These are phyloP conservation scores for Calonectria hawksworthii DNA, from an alignment of 2,329 filamentous ascomycete genomes.

Conservation along the genomic window DNA sequence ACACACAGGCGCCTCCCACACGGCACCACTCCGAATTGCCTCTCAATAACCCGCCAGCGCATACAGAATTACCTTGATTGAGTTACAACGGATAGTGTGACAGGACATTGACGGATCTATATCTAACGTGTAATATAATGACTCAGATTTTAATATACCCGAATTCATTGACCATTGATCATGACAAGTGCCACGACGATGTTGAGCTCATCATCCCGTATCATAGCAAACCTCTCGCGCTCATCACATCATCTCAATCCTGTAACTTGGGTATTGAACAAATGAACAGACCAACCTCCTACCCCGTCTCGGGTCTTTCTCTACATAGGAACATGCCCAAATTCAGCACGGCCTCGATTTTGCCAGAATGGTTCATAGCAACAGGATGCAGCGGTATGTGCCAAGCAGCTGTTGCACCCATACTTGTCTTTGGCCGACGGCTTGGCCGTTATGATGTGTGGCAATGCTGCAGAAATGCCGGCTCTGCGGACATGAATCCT, in stretches of 20 bases:
- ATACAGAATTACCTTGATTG: neutral
- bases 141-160: neutral
- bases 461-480: no score
- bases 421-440: no score
- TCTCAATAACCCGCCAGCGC: neutral
- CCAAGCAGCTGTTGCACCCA: no score
- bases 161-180: neutral
- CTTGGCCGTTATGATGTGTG: no score
- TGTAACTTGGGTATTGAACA: neutral
- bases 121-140: neutral
- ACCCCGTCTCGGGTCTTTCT: no score
- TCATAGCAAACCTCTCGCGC: neutral
- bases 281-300: neutral
- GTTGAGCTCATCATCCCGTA: no score
- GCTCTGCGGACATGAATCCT: no score
- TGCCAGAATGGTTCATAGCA: no score
- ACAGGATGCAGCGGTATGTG: no score
- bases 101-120: neutral
- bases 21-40: neutral
- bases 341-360: no score
- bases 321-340: neutral
- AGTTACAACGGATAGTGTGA: fast-evolving
- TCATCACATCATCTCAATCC: neutral
- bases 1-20: neutral
- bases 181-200: no score